phyloP scores from a whole-genome alignment of 495 filamentous ascomycete genomes.

The Penicillium parvum region DNA sequence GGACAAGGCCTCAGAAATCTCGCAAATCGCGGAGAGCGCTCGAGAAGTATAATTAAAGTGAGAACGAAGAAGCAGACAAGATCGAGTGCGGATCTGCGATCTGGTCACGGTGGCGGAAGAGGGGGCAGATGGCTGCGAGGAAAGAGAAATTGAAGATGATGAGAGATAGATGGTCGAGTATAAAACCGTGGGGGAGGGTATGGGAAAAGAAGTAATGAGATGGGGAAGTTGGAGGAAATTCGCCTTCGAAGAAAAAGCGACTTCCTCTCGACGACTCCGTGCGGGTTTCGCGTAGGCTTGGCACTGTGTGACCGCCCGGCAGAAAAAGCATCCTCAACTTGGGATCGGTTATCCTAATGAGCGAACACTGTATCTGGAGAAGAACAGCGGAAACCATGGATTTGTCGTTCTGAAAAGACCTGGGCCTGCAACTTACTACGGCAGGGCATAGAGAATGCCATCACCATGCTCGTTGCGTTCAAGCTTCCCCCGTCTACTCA shows the following conservation, averaged over 20 bases:
- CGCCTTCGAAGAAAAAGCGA: slow-evolving; percentile 31
- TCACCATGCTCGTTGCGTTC: no score
- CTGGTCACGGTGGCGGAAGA: background rate
- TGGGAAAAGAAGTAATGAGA: slow-evolving; percentile 14
- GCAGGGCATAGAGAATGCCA: no score
- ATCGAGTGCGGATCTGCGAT: slow-evolving; percentile 32
- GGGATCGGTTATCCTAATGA: background rate
- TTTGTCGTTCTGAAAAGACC: no score
- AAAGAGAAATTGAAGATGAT: slow-evolving; percentile 8
- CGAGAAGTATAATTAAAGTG: slow-evolving; percentile 21
- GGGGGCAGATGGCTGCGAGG: slow-evolving; percentile 1
- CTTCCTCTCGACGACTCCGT: slow-evolving; percentile 26
- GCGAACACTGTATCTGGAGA: no score
- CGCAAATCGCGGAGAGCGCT: slow-evolving; percentile 12
- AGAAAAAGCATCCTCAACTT: slow-evolving; percentile 12
- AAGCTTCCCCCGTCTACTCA: no score
- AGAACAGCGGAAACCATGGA: no score
- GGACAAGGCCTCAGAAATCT: slow-evolving; percentile 11
- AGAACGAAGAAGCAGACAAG: slow-evolving; percentile 14
- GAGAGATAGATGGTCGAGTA: slow-evolving; percentile 8
- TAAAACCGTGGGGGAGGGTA: slow-evolving; percentile 8
- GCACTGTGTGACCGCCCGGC: slow-evolving; percentile 23
- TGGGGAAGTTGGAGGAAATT: slow-evolving; percentile 29
- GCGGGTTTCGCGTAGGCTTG: slow-evolving; percentile 31
- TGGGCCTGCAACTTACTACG: no score